These are phyloP conservation scores for Aureobasidium mangrovei DNA, from an alignment of 2,329 filamentous ascomycete genomes.

Conservation along the genomic window DNA sequence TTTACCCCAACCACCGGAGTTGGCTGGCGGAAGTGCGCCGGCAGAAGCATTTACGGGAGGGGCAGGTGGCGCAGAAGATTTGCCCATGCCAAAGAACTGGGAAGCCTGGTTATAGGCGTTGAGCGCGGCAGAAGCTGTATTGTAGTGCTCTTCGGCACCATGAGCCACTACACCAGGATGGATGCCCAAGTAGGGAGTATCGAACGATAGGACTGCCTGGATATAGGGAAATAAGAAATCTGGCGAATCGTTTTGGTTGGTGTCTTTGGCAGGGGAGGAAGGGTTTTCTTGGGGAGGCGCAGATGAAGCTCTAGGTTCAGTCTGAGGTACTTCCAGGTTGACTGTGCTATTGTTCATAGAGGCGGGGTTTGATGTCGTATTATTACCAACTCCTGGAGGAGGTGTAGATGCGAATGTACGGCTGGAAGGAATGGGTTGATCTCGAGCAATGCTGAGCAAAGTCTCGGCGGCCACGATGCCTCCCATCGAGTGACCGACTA, in stretches of 20 bases:
- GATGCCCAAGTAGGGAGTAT: constrained; percentile 84
- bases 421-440: constrained; percentile 41
- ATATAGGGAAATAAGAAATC: constrained; percentile 86
- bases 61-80: not conserved
- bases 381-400: constrained; percentile 15
- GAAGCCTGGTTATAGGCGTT: constrained; percentile 57
- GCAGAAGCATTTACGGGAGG: constrained; percentile 22
- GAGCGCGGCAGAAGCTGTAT: constrained; percentile 61
- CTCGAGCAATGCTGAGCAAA: constrained; percentile 63
- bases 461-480: constrained; percentile 92
- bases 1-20: constrained; percentile 51
- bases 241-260: constrained; percentile 18
- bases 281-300: constrained; percentile 15
- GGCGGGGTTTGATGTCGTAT: constrained; percentile 12
- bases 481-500: constrained; percentile 81
- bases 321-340: constrained; percentile 12
- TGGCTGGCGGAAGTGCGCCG: constrained; percentile 25
- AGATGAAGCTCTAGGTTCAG: constrained; percentile 14
- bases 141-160: constrained; percentile 78
- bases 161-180: constrained; percentile 76
- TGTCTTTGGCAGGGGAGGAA: constrained; percentile 19
- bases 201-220: constrained; percentile 82
- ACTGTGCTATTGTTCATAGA: constrained; percentile 5
- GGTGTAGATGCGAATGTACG: constrained; percentile 14
- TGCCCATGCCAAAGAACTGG: constrained; percentile 44